These are phyloP conservation scores for Lupinus albus DNA, from an alignment of 306 rosid genomes.

Conservation along the genomic window DNA sequence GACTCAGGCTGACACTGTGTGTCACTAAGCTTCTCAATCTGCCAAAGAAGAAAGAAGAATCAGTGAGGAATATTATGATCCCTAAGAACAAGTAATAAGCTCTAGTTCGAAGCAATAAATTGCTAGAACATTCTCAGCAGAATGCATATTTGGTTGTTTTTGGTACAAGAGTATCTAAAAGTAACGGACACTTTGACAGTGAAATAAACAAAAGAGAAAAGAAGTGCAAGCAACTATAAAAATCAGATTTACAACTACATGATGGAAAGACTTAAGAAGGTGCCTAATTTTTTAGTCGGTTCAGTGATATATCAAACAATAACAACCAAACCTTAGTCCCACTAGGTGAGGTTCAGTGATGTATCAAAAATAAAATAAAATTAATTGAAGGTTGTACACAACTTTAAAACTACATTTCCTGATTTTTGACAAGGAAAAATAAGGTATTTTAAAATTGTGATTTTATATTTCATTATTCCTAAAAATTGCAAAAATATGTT, in stretches of 20 bases:
- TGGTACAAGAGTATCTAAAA: not conserved
- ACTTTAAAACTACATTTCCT: not conserved
- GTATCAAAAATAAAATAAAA: not conserved
- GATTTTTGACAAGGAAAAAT: not conserved
- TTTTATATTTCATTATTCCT: constrained; percentile 22
- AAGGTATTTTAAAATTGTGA: not conserved
- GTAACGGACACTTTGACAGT: not conserved
- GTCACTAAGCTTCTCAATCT: constrained; percentile 94
- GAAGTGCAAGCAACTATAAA: not conserved
- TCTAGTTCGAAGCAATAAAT: constrained; percentile 13
- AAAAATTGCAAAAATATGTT: constrained; percentile 23
- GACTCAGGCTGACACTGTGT: constrained; percentile 96
- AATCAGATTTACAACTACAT: not conserved
- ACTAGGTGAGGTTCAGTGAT: too few species aligned
- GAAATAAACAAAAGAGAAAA: constrained; percentile 1
- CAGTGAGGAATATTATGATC: constrained; percentile 5
- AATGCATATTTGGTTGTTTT: not conserved
- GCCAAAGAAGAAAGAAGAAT: constrained; percentile 26
- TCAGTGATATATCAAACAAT: constrained; percentile 4
- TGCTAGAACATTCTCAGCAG: not conserved
- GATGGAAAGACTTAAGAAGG: not conserved
- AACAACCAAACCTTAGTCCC: too few species aligned
- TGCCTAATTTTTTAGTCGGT: not conserved
- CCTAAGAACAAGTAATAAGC: constrained; percentile 22
- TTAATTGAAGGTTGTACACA: not conserved